These are phyloP conservation scores for Diaporthe amygdali DNA, from an alignment of 2,329 filamentous ascomycete species.

Conservation along the genomic window DNA sequence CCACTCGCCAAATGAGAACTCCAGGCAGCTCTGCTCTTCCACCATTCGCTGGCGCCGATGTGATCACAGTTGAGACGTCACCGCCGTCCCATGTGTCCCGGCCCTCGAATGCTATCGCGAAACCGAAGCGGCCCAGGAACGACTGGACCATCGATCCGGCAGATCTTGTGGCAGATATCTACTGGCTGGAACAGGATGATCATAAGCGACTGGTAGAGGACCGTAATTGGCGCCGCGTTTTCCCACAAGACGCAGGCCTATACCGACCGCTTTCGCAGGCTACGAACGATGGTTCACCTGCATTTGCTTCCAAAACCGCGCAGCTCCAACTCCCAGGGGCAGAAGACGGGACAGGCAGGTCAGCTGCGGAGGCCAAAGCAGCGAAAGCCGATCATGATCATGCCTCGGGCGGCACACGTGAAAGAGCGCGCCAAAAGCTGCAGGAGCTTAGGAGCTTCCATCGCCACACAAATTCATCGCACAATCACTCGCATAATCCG, in stretches of 20 bases:
- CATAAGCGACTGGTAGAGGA: slow-evolving; percentile 86
- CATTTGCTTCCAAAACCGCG: background rate
- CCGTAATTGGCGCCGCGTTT: slow-evolving; percentile 76
- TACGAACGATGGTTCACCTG: slow-evolving; percentile 22
- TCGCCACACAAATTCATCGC: slow-evolving; percentile 53
- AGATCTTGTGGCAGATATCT: slow-evolving; percentile 86
- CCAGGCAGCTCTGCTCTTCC: slow-evolving; percentile 47
- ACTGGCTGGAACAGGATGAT: slow-evolving; percentile 84
- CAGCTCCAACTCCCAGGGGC: slow-evolving; percentile 22
- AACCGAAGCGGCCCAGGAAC: slow-evolving; percentile 74
- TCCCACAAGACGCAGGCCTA: slow-evolving; percentile 47
- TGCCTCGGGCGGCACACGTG: slow-evolving; percentile 58
- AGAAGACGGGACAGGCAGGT: slow-evolving; percentile 34
- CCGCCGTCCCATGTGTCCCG: slow-evolving; percentile 46
- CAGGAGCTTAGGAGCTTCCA: slow-evolving; percentile 62
- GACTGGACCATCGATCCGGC: slow-evolving; percentile 87
- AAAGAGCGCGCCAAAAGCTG: slow-evolving; percentile 65
- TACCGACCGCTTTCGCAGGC: slow-evolving; percentile 35
- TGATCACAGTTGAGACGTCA: slow-evolving; percentile 46
- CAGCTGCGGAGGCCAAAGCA: slow-evolving; percentile 29
- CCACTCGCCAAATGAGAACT: slow-evolving; percentile 36
- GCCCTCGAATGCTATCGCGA: slow-evolving; percentile 52
- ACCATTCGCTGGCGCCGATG: slow-evolving; percentile 51
- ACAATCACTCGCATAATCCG: slow-evolving; percentile 54
- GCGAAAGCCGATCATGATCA: slow-evolving; percentile 45